Evolutionary conservation across 176 grass and related monocot species (phyloP).

Genomic region (Aechmea fasciata): DNA sequence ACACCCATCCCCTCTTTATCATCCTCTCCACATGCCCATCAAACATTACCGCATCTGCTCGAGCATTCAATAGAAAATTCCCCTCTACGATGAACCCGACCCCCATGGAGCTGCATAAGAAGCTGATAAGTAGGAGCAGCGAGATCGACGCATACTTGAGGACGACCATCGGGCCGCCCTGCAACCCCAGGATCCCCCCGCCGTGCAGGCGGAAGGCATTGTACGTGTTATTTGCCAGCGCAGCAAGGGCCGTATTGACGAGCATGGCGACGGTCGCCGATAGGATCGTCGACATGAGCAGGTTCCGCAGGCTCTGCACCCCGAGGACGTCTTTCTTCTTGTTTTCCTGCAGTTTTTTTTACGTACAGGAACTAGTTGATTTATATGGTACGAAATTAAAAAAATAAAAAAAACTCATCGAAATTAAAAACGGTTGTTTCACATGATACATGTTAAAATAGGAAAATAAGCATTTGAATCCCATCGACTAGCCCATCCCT

Average conservation of each 20-base stretch:
- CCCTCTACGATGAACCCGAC: conserved; percentile 28
- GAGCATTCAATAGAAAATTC: conserved; percentile 28
- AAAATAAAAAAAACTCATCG: not conserved
- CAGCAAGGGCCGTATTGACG: conserved; percentile 22
- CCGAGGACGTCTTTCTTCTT: conserved; percentile 28
- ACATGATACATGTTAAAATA: too few relatives aligned
- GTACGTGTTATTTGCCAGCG: conserved; percentile 34
- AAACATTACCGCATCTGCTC: conserved; percentile 1
- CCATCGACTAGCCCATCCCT: too few relatives aligned
- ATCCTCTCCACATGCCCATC: conserved; percentile 8
- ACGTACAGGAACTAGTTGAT: not conserved
- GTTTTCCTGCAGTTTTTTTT: conserved; percentile 23
- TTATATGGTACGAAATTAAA: not conserved
- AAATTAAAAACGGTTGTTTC: too few relatives aligned
- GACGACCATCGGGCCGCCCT: conserved; percentile 15
- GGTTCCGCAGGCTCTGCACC: conserved; percentile 30
- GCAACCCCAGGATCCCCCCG: conserved; percentile 17
- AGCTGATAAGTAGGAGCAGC: conserved; percentile 29
- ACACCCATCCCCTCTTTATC: conserved; percentile 32
- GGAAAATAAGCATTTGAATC: too few relatives aligned
- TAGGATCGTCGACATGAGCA: conserved; percentile 34
- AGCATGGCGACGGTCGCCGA: conserved; percentile 30
- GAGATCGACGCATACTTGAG: conserved; percentile 25
- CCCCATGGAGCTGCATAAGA: conserved; percentile 27
- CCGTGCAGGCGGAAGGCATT: conserved; percentile 10